Base-by-base conservation (phyloP, 805 yeast genomes). In the Kodamaea fukazawae region DNA sequence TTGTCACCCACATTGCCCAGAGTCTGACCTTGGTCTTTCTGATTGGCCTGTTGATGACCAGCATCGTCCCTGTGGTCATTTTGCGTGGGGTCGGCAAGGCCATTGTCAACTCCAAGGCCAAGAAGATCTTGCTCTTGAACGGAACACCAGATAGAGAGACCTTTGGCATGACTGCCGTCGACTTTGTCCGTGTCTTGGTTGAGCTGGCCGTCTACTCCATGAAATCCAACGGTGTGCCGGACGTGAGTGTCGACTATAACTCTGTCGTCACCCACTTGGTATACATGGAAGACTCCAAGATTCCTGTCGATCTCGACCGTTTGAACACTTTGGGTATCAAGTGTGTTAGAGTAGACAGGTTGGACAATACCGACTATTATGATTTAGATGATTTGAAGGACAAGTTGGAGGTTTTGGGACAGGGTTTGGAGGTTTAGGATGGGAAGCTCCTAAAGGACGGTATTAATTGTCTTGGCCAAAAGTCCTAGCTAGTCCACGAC, bases 41-140 rank as follows among this genome's bases (percentile, higher is more conserved):
- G 0, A 85, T 90, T 40, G 97, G 98, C 1, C 85, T 95, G 1
- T 65, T 90, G 27, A 85, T 86, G 83, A 90, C 98, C 0, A 86
- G 96, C 36, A 78, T 85, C 5, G 63, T 88, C 2, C 97, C 98
- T 0, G 80, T 88, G 0, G 62, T 88, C 5, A 74, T 87, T 7
- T 64, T 87, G 3, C 78, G 78, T 37, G 95, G 95, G 2, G 71
- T 86, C 6, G 90, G 90, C 0, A 72, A 72, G 26, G 81, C 88
- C 0, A 75, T 86, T 17, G 62, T 61, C 10, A 47, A 33, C 9
- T 33, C 27, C 9, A 31, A 32, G 8, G 17, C 8, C 11, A 70
- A 67, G 39, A 79, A 81, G 51, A 69, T 89, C 4, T 56, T 89
- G 11, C 58, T 90, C 8, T 59, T 89, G 20, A 90, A 90, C 58